phyloP scores from a whole-genome alignment of 2,329 filamentous ascomycete genomes.

The Colletotrichum nymphaeae region DNA sequence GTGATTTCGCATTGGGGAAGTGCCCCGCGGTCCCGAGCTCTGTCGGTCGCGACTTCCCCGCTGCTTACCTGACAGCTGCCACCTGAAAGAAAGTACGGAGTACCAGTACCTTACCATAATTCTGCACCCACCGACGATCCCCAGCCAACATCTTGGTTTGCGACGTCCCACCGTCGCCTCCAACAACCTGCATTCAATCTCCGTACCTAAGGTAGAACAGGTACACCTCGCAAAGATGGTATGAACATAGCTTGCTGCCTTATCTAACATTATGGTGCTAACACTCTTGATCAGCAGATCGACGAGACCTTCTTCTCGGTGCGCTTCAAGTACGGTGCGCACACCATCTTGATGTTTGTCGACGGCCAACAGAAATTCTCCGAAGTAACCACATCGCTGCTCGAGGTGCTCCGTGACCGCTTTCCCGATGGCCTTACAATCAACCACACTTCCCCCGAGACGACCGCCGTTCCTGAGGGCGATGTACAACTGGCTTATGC shows the following conservation, averaged over 20 bases:
- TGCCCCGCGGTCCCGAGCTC: slow-evolving; percentile 17
- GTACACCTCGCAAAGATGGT: slow-evolving; percentile 1
- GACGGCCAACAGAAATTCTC: slow-evolving; percentile 67
- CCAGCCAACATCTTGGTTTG: neutral
- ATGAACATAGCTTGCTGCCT: neutral
- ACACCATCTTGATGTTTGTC: slow-evolving; percentile 77
- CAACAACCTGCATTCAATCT: neutral
- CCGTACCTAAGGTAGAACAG: too few relatives aligned
- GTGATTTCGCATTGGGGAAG: slow-evolving; percentile 41
- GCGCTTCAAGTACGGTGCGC: slow-evolving; percentile 78
- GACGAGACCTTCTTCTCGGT: slow-evolving; percentile 70
- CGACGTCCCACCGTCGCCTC: neutral
- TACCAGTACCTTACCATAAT: neutral
- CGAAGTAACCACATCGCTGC: slow-evolving; percentile 67
- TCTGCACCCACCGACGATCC: neutral
- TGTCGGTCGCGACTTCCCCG: neutral
- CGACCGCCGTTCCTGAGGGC: slow-evolving; percentile 52
- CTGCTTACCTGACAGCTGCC: neutral
- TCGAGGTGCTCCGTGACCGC: slow-evolving; percentile 66
- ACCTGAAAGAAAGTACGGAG: neutral
- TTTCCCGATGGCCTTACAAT: slow-evolving; percentile 65
- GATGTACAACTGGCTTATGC: slow-evolving; percentile 59
- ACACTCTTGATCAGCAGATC: slow-evolving; percentile 38
- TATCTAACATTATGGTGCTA: neutral
- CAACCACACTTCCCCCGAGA: slow-evolving; percentile 45